phyloP scores from a whole-genome alignment of 108 stramenopile species.

The Nannochloropsis oceanica region DNA sequence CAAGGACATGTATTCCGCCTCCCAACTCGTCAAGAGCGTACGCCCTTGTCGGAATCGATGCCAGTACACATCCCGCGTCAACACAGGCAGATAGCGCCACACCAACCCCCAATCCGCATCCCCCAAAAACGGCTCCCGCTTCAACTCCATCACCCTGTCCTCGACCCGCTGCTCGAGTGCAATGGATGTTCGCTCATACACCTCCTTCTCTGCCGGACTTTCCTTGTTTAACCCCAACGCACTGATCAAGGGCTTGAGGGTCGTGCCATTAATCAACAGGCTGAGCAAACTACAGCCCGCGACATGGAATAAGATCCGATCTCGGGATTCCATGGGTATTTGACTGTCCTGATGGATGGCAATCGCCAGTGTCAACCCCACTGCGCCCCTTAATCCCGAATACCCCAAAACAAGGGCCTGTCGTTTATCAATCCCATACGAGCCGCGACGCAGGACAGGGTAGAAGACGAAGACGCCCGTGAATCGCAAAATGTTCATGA shows the following conservation, averaged over 20 bases:
- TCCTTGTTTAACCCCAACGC: conserved; percentile 22
- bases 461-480: conserved; percentile 36
- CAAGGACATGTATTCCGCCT: not conserved
- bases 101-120: conserved; percentile 22
- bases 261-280: conserved; percentile 46
- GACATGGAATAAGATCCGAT: conserved; percentile 35
- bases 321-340: not conserved
- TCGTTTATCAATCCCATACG: conserved; percentile 2
- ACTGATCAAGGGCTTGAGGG: conserved; percentile 17
- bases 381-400: conserved; percentile 45
- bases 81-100: conserved; percentile 19
- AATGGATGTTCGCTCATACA: conserved; percentile 7
- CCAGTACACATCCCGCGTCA: conserved; percentile 16
- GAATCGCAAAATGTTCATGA: conserved; percentile 47
- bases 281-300: conserved; percentile 48
- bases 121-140: conserved; percentile 18
- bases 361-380: conserved; percentile 47
- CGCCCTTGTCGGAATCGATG: conserved; percentile 14
- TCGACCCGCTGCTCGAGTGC: conserved; percentile 14
- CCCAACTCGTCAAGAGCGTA: conserved; percentile 6
- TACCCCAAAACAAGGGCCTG: conserved; percentile 34
- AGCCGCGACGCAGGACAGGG: not conserved
- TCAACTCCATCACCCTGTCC: conserved; percentile 4
- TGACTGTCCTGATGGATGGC: conserved; percentile 26
- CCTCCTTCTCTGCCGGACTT: not conserved